These are phyloP conservation scores for Sporobolomyces phaffii DNA, from an alignment of 768 basidiomycete species.

Conservation along the genomic window DNA sequence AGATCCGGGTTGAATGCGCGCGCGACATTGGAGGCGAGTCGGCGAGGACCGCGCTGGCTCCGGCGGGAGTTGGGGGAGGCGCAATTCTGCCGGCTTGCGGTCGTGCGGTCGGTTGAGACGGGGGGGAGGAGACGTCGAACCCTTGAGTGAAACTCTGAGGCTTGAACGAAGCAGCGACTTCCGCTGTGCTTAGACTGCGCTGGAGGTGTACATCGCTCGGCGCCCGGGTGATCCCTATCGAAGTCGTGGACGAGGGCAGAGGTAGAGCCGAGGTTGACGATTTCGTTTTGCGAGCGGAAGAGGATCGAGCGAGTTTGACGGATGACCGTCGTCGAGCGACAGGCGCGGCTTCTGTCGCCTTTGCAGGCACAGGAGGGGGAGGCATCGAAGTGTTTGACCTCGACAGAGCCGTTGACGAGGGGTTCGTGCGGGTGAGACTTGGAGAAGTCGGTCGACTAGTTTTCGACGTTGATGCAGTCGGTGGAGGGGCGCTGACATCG, in stretches of 20 bases:
- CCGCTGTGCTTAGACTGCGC: constrained; percentile 15
- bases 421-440: not conserved
- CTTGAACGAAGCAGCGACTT: constrained; percentile 35
- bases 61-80: constrained; percentile 30
- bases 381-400: not conserved
- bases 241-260: not conserved
- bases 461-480: not conserved
- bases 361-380: constrained; percentile 9
- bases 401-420: not conserved
- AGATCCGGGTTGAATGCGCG: not conserved
- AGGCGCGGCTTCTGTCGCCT: not conserved
- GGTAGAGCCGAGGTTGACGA: constrained; percentile 16
- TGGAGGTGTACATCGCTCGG: constrained; percentile 15
- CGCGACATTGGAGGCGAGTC: not conserved
- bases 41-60: constrained; percentile 1
- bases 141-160: constrained; percentile 30
- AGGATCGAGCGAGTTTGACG: constrained; percentile 12
- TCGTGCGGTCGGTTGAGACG: constrained; percentile 13
- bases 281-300: constrained; percentile 1
- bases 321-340: not conserved
- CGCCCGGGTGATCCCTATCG: not conserved
- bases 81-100: constrained; percentile 28
- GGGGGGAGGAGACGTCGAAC: constrained; percentile 25
- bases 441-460: not conserved
- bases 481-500: not conserved